phyloP scores from a whole-genome alignment of 176 grass and related monocot genomes.

The Triticum timopheevii region DNA sequence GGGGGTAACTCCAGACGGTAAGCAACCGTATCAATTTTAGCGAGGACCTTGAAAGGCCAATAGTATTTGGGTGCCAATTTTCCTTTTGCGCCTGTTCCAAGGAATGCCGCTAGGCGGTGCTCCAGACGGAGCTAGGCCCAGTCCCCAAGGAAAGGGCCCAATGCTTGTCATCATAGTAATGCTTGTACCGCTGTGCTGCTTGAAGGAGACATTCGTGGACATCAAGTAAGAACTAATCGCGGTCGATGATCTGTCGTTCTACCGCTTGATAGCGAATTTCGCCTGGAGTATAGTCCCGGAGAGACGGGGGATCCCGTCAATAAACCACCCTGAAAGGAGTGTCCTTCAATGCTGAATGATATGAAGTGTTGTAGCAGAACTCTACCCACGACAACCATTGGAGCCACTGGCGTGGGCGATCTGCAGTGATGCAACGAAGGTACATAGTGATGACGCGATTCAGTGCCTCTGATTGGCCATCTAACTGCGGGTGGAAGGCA shows the following conservation, averaged over 20 bases:
- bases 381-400: neutral
- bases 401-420: neutral
- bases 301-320: neutral
- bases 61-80: neutral
- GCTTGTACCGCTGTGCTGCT: neutral
- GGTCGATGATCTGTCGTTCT: too few species aligned
- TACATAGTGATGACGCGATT: neutral
- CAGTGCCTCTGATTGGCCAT: neutral
- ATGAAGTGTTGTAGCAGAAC: neutral
- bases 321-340: neutral
- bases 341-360: neutral
- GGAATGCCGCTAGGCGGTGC: too few species aligned
- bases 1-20: neutral
- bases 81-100: neutral
- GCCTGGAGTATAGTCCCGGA: neutral
- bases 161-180: neutral
- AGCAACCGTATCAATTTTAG: neutral
- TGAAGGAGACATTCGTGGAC: neutral
- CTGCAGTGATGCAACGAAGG: neutral
- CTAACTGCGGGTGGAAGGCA: neutral
- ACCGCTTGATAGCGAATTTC: too few species aligned
- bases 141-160: neutral
- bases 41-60: neutral
- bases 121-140: neutral
- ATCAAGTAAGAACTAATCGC: neutral